These are phyloP conservation scores for Botrytis paeoniae DNA, from an alignment of 2,329 filamentous ascomycete species.

Conservation along the genomic window DNA sequence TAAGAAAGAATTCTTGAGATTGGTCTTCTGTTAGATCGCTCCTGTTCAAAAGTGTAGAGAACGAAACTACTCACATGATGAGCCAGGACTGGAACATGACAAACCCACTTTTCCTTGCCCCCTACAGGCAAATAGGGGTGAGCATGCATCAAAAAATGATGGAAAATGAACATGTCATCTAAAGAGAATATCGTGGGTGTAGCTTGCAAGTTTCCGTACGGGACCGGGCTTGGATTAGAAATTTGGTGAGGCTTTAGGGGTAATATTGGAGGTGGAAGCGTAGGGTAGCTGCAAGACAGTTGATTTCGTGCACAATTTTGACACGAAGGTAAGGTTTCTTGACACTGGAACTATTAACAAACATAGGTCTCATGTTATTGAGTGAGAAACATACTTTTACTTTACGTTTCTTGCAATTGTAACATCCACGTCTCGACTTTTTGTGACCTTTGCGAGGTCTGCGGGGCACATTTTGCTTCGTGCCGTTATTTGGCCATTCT, in stretches of 20 bases:
- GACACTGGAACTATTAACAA: background rate
- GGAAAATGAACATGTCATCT: conserved; percentile 7
- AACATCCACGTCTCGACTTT: conserved; percentile 11
- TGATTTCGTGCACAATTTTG: background rate
- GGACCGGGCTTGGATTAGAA: background rate
- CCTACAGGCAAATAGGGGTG: conserved; percentile 1
- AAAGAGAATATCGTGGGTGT: background rate
- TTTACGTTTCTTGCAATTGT: conserved; percentile 9
- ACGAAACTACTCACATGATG: background rate
- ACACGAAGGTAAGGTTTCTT: conserved; percentile 8
- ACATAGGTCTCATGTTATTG: background rate
- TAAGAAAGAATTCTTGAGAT: background rate
- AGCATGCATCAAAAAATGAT: conserved; percentile 6
- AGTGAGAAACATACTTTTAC: background rate
- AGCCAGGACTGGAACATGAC: background rate
- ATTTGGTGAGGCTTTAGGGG: background rate
- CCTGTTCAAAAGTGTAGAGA: background rate
- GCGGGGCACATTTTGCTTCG: background rate
- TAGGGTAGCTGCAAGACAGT: conserved; percentile 1
- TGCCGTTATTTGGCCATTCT: background rate
- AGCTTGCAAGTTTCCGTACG: background rate
- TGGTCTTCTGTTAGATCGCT: background rate
- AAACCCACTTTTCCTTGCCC: background rate
- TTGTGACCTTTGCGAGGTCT: background rate
- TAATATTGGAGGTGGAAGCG: no score